phyloP scores from a whole-genome alignment of 805 yeast genomes.

The Metschnikowia anglica region DNA sequence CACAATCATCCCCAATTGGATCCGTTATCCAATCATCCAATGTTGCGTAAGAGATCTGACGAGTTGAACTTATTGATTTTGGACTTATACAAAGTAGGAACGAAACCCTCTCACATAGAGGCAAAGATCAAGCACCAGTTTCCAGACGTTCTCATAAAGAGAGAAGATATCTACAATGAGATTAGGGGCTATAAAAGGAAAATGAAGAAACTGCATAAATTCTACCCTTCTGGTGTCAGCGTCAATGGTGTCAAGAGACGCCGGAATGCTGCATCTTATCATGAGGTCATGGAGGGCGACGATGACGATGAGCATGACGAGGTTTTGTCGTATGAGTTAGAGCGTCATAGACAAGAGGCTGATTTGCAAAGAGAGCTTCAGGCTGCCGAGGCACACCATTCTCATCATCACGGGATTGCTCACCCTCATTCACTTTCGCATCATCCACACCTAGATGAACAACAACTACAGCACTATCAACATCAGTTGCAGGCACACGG shows the following conservation, averaged over 20 bases:
- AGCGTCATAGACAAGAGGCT: slow-evolving; percentile 22
- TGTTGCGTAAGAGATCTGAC: slow-evolving; percentile 53
- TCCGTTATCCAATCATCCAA: slow-evolving; percentile 55
- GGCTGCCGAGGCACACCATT: slow-evolving; percentile 21
- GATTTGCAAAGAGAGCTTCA: slow-evolving; percentile 26
- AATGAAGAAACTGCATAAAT: slow-evolving; percentile 41
- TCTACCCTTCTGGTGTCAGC: slow-evolving; percentile 17
- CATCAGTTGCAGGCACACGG: slow-evolving; percentile 30
- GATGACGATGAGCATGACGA: slow-evolving; percentile 24
- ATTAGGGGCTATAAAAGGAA: slow-evolving; percentile 56
- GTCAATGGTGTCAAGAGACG: slow-evolving; percentile 17
- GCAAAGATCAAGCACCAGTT: slow-evolving; percentile 50
- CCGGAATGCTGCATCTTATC: slow-evolving; percentile 20
- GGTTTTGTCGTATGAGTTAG: slow-evolving; percentile 24
- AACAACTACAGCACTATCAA: slow-evolving; percentile 28
- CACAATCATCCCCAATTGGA: slow-evolving; percentile 60
- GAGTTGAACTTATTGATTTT: slow-evolving; percentile 52
- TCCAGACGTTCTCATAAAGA: slow-evolving; percentile 53
- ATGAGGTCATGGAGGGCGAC: slow-evolving; percentile 23
- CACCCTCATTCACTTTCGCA: slow-evolving; percentile 21
- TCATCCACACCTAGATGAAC: slow-evolving; percentile 28
- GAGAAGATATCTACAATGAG: slow-evolving; percentile 59
- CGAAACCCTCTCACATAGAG: slow-evolving; percentile 55
- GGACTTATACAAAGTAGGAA: slow-evolving; percentile 53
- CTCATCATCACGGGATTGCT: slow-evolving; percentile 13